Conservation (phyloP, 169 alveolate genomes). For the Eimeria mitis region DNA sequence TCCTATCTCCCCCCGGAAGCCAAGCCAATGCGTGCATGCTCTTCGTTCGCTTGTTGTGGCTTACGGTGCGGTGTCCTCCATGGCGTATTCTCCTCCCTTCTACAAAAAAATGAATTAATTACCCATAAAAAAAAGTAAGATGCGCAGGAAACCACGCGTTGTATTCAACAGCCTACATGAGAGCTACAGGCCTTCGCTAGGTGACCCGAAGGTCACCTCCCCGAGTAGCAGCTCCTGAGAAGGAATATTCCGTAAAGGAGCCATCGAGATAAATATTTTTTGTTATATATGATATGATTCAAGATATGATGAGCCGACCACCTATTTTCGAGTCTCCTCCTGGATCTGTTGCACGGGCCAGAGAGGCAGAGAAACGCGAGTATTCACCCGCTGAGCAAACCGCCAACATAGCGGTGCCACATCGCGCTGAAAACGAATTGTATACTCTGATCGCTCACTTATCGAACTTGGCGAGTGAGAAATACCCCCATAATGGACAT, state of each 20-base stretch:
- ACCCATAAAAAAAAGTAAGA: background rate
- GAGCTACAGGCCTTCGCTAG: background rate
- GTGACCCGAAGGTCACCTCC: slow-evolving; percentile 61
- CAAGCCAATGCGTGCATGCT: slow-evolving; percentile 38
- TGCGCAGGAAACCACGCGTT: background rate
- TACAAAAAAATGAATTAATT: background rate
- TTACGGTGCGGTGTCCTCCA: slow-evolving; percentile 27
- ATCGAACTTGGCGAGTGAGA: background rate
- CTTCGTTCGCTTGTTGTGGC: background rate
- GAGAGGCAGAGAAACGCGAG: background rate
- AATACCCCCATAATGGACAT: background rate
- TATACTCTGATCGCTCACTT: background rate
- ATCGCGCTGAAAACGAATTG: background rate
- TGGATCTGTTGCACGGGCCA: background rate
- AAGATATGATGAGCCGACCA: slow-evolving; percentile 30
- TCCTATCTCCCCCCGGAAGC: background rate
- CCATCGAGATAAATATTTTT: background rate
- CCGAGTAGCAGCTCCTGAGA: background rate
- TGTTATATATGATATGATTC: background rate
- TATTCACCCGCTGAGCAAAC: background rate
- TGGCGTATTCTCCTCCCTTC: background rate
- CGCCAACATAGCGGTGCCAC: background rate
- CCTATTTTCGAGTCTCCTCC: slow-evolving; percentile 23
- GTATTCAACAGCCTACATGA: background rate
- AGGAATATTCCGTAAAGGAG: background rate